Percentiles rank a stretch among this genome's conserved stretches.
Evolutionary conservation across 352 stramenopile species (phyloP).

Genomic region (Sclerospora graminicola): DNA sequence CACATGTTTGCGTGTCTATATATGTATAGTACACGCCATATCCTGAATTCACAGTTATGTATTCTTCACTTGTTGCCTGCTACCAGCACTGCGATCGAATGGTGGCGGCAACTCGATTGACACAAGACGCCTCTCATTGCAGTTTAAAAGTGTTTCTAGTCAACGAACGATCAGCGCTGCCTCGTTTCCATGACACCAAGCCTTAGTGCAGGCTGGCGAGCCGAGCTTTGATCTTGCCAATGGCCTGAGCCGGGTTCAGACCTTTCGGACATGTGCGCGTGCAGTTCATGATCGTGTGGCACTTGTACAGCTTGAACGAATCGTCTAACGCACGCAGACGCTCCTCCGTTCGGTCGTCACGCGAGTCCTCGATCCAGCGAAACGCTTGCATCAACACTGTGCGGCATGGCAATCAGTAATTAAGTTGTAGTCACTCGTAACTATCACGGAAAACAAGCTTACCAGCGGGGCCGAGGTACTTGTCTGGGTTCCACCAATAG

Average conservation of each 20-base stretch:
- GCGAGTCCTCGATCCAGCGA: constrained; percentile 98
- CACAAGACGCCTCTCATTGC: constrained; percentile 8
- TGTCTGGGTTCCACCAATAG: constrained; percentile 99
- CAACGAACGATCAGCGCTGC: background rate
- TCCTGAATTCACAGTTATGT: no score
- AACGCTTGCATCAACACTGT: constrained; percentile 91
- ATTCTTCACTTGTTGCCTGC: constrained; percentile 14
- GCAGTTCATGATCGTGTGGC: constrained; percentile 99
- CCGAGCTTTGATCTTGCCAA: constrained; percentile 98
- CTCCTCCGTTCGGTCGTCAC: constrained; percentile 95
- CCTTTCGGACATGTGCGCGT: constrained; percentile 99
- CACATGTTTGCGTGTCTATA: no score
- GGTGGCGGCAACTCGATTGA: constrained; percentile 5
- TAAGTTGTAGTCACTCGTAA: background rate
- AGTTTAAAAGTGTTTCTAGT: constrained; percentile 12
- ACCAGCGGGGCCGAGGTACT: constrained; percentile 89
- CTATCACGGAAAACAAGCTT: constrained; percentile 4
- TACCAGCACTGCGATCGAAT: constrained; percentile 18
- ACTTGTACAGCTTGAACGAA: constrained; percentile 98
- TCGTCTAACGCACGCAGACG: constrained; percentile 94
- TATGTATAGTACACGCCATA: no score
- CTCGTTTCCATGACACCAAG: background rate
- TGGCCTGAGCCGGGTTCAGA: constrained; percentile 97
- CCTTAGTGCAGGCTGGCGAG: constrained; percentile 73
- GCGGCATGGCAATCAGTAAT: background rate